Conservation (phyloP, 2,329 filamentous ascomycete species). For the Fusarium chuoi region DNA sequence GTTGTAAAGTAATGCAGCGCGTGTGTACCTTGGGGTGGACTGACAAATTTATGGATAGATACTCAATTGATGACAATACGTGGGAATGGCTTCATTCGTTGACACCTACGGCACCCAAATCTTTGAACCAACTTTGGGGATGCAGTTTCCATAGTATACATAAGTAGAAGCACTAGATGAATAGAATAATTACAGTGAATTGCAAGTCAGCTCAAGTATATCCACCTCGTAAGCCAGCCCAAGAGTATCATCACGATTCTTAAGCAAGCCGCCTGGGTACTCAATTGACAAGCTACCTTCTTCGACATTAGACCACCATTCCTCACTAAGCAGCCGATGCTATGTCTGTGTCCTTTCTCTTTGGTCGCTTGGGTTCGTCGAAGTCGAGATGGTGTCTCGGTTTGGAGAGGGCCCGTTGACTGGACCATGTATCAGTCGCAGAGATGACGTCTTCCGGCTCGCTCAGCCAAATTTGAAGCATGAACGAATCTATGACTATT, state of each 20-base stretch:
- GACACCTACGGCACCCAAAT: no score
- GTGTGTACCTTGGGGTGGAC: neutral
- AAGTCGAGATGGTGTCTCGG: neutral
- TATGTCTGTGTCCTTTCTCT: accelerated
- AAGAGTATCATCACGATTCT: accelerated
- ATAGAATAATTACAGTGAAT: accelerated
- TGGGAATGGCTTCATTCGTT: neutral
- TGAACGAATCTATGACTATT: neutral
- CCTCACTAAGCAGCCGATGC: neutral
- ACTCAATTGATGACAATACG: neutral
- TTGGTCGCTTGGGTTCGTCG: accelerated
- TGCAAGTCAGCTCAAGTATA: accelerated
- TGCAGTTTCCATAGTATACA: no score
- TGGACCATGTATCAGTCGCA: neutral
- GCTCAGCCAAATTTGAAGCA: conserved; percentile 2
- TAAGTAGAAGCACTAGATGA: no score
- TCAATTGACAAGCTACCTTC: accelerated
- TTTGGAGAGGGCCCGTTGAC: neutral
- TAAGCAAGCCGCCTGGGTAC: neutral
- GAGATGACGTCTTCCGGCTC: neutral
- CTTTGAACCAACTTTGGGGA: neutral
- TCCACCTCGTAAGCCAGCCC: no score
- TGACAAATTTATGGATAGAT: neutral
- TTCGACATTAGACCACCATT: accelerated
- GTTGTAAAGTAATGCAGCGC: no score